These are phyloP conservation scores for Scedosporium minutisporum DNA, from an alignment of 2,329 filamentous ascomycete genomes.

Conservation along the genomic window DNA sequence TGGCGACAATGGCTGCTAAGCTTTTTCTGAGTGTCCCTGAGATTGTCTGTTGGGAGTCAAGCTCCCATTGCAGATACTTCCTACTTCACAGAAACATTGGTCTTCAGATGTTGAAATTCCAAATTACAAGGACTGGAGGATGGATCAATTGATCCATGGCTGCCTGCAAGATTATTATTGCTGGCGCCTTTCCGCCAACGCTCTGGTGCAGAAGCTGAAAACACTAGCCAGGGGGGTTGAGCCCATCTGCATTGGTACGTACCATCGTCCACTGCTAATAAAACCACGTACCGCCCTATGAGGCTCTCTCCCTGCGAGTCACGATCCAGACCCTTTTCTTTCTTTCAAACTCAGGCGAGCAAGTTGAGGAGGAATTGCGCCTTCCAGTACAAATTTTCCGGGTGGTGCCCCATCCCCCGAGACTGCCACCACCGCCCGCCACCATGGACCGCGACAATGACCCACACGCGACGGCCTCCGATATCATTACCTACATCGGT, in stretches of 20 bases:
- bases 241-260: background rate
- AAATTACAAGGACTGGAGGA: too few relatives aligned
- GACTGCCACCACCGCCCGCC: background rate
- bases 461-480: constrained; percentile 19
- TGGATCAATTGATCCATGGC: background rate
- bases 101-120: too few relatives aligned
- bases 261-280: background rate
- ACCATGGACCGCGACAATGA: constrained; percentile 17
- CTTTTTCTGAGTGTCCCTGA: too few relatives aligned
- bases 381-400: too few relatives aligned
- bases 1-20: too few relatives aligned
- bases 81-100: too few relatives aligned
- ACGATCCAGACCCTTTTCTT: background rate
- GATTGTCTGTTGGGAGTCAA: too few relatives aligned
- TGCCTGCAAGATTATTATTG: background rate
- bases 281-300: background rate
- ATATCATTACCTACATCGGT: constrained; percentile 47
- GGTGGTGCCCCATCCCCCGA: too few relatives aligned
- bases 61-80: too few relatives aligned
- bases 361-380: too few relatives aligned
- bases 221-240: background rate
- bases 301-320: background rate
- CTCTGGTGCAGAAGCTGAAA: background rate
- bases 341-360: background rate
- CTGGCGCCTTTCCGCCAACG: background rate